phyloP scores from a whole-genome alignment of 257 asterid species.

The Solanum gandarillasii region DNA sequence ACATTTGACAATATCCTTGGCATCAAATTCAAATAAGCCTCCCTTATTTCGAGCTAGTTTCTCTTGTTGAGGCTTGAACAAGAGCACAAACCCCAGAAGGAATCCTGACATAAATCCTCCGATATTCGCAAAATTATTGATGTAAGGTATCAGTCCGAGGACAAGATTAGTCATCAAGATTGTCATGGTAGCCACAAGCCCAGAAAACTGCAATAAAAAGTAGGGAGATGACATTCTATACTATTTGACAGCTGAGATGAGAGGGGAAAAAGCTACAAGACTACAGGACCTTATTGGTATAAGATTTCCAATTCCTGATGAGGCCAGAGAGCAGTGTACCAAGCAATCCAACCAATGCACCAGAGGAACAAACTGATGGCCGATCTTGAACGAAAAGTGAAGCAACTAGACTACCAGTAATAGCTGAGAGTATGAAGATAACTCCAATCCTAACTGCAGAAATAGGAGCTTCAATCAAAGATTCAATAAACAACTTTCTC shows the following conservation, averaged over 20 bases:
- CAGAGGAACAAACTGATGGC: slow-evolving; percentile 76
- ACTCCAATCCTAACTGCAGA: slow-evolving; percentile 57
- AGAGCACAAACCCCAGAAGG: slow-evolving; percentile 53
- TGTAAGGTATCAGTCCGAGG: slow-evolving; percentile 67
- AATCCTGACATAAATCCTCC: slow-evolving; percentile 84
- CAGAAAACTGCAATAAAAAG: slow-evolving; percentile 38
- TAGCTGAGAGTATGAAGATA: slow-evolving; percentile 62
- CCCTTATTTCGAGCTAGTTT: slow-evolving; percentile 33
- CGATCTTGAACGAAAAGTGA: slow-evolving; percentile 64
- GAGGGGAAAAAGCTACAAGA: background rate
- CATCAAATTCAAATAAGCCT: slow-evolving; percentile 56
- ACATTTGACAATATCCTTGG: slow-evolving; percentile 26
- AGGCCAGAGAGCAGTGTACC: slow-evolving; percentile 73
- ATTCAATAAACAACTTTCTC: background rate
- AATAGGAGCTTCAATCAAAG: background rate
- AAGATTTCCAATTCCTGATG: slow-evolving; percentile 52
- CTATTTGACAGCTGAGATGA: background rate
- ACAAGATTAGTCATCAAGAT: slow-evolving; percentile 37
- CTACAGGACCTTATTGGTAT: slow-evolving; percentile 51
- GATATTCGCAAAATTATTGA: slow-evolving; percentile 65
- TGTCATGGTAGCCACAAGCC: slow-evolving; percentile 25
- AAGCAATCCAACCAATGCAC: slow-evolving; percentile 75
- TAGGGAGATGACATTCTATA: background rate
- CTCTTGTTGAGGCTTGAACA: slow-evolving; percentile 48
- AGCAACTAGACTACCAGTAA: slow-evolving; percentile 58